Base-by-base conservation (phyloP, 2,329 filamentous ascomycete genomes). In the Purpureocillium lavendulum region DNA sequence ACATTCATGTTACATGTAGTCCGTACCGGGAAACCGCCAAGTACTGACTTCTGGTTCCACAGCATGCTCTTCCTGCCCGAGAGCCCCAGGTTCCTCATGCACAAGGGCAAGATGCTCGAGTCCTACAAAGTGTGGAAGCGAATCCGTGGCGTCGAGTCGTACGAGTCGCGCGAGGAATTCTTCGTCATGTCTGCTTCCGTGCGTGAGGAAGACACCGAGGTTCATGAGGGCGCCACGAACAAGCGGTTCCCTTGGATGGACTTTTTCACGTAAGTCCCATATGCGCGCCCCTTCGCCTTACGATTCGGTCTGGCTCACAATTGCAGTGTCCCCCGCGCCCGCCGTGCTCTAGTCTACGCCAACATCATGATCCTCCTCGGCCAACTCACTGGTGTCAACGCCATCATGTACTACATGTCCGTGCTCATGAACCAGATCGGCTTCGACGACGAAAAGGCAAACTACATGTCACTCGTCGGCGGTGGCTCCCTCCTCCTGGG, bases 401-500 rank as follows among this genome's bases (percentile, higher is more conserved):
- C 77, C 0, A 76, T 83, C 40, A 75, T 82, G 71, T 86, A 86
- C 60, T 85, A 84, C 62, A 83, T 86, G 80, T 70, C 67, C 0
- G 69, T 76, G 0, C 62, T 87, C 7, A 84, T 86, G 78, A 62
- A 61, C 36, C 72, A 80, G 50, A 78, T 86, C 33, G 81, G 81
- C 11, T 86, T 86, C 58, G 58, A 79, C 49, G 59, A 71, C 7
- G 69, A 74, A 42, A 58, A 80, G 36, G 62, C 77, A 13, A 83
- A 80, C 43, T 86, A 84, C 67, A 86, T 87, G 82, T 84, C 81
- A 0, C 70, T 85, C 0, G 81, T 87, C 12, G 82, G 82, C 3
- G 81, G 82, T 18, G 81, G 78, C 4, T 64, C 80, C 0, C 69
- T 87, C 1, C 68, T 86, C 0, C 49, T 87, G 13, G 81, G 80